These are phyloP conservation scores for Pezicula rhizophila DNA, from an alignment of 2,329 filamentous ascomycete species.

Conservation along the genomic window DNA sequence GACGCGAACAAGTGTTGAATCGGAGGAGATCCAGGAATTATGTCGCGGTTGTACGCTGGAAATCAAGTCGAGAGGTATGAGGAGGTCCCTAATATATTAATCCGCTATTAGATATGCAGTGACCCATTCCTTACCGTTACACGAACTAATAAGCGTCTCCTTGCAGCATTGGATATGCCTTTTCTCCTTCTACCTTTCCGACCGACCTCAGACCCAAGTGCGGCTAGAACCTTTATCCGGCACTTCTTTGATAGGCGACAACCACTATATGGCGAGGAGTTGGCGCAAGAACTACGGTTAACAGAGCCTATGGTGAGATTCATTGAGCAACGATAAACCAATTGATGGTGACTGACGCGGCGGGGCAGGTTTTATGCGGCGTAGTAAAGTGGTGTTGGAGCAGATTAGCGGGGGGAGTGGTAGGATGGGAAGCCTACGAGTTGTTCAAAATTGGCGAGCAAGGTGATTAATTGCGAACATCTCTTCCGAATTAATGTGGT, in stretches of 20 bases:
- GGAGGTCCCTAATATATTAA: conserved; percentile 10
- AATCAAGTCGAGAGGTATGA: conserved; percentile 86
- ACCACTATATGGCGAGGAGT: conserved; percentile 58
- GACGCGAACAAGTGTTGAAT: conserved; percentile 72
- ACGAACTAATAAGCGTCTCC: conserved; percentile 15
- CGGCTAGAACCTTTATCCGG: conserved; percentile 84
- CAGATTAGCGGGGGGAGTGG: conserved; percentile 80
- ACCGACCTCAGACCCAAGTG: conserved; percentile 85
- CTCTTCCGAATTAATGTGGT: conserved; percentile 2
- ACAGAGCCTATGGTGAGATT: conserved; percentile 81
- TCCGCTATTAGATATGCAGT: conserved; percentile 22
- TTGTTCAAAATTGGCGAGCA: conserved; percentile 91
- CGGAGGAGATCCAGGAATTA: conserved; percentile 87
- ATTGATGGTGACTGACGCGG: conserved; percentile 19
- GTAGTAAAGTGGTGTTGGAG: conserved; percentile 99
- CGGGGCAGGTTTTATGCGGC: conserved; percentile 73
- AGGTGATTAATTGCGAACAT: conserved; percentile 47
- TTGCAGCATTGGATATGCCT: conserved; percentile 74
- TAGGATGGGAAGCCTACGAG: conserved; percentile 96
- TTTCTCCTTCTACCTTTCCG: conserved; percentile 93
- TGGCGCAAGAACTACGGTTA: conserved; percentile 83
- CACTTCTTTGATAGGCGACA: conserved; percentile 78
- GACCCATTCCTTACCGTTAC: conserved; percentile 8
- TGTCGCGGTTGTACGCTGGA: conserved; percentile 80
- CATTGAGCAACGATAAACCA: conserved; percentile 3